Base-by-base conservation (phyloP, 2,329 filamentous ascomycete genomes). In the Mollisiaceae sp. region DNA sequence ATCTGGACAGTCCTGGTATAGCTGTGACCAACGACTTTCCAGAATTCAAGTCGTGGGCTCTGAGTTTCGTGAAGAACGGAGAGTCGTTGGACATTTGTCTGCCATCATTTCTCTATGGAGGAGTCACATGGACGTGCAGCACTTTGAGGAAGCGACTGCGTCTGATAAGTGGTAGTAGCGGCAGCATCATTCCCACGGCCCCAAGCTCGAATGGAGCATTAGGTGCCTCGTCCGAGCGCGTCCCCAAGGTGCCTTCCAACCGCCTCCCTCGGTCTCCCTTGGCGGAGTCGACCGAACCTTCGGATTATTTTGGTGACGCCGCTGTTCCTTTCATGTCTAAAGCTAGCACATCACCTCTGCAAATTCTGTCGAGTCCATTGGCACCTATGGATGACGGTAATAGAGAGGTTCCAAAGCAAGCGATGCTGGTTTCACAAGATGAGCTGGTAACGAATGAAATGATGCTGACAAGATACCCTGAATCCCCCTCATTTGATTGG, bases 21-120 rank as follows among this genome's bases (percentile, higher is more conserved):
- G 76, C 77, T 24, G 72, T 76, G 5, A 69, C 74, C 8, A 76
- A 79, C 62, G 84, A 86, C 1, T 89, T 86, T 67, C 75, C 80
- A 1, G 82, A 84, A 50, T 94, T 94, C 79, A 92, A 89, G 75
- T 79, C 82, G 3, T 94, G 91, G 91, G 81, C 86, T 1, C 79
- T 90, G 63, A 86, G 82, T 58, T 82, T 83, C 36, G 79, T 83
- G n/a, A 80, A 80, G 54, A 80, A 84, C 39, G 80, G 81, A 22
- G 83, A 87, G 55, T 81, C 80, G 18, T 74, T 84, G 27, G 85
- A 88, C 68, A 78, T 85, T 5, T 82, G 78, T 69, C 76, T 83
- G 59, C 84, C 82, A 43, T 87, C 84, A 8, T 85, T 86, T 68
- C 75, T 79, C 20, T 93, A 89, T 73, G 89, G 84, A 1, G 88